Evolutionary conservation across 805 yeast species (phyloP).

Genomic region (Torulaspora gathmanii): DNA sequence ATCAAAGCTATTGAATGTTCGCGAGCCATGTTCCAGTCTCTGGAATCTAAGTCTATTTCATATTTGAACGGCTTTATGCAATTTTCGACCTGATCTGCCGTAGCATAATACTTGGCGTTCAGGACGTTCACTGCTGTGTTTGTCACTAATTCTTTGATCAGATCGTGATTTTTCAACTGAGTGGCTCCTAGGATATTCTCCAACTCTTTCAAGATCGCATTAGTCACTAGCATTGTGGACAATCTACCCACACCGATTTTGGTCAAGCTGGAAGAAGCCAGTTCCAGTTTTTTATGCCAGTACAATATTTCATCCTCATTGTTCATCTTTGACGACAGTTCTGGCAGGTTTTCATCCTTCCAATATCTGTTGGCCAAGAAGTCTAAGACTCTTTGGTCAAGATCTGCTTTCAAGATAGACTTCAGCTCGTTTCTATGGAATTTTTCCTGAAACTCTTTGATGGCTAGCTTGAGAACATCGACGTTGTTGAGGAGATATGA

Average conservation of each 20-base stretch:
- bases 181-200: slow-evolving; percentile 68
- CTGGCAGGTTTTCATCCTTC: slow-evolving; percentile 52
- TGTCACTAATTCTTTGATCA: slow-evolving; percentile 71
- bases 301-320: slow-evolving; percentile 54
- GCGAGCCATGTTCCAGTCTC: slow-evolving; percentile 84
- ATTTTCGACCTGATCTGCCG: slow-evolving; percentile 98
- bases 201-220: slow-evolving; percentile 73
- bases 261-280: slow-evolving; percentile 77
- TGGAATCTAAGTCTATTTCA: slow-evolving; percentile 91
- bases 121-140: slow-evolving; percentile 83
- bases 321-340: slow-evolving; percentile 51
- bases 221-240: slow-evolving; percentile 77
- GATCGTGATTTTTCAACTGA: slow-evolving; percentile 77
- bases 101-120: slow-evolving; percentile 72
- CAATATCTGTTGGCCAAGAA: slow-evolving; percentile 86
- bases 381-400: slow-evolving; percentile 87
- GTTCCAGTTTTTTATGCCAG: slow-evolving; percentile 85
- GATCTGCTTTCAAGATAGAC: slow-evolving; percentile 69
- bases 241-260: slow-evolving; percentile 91
- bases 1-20: slow-evolving; percentile 70
- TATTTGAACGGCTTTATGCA: slow-evolving; percentile 97
- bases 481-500: slow-evolving; percentile 89
- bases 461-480: slow-evolving; percentile 76
- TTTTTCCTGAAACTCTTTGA: slow-evolving; percentile 78
- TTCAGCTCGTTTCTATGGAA: slow-evolving; percentile 81